Percentiles rank a stretch among this genome's conserved stretches.
phyloP scores from a whole-genome alignment of 169 alveolate species.

The Eimeria acervulina region DNA sequence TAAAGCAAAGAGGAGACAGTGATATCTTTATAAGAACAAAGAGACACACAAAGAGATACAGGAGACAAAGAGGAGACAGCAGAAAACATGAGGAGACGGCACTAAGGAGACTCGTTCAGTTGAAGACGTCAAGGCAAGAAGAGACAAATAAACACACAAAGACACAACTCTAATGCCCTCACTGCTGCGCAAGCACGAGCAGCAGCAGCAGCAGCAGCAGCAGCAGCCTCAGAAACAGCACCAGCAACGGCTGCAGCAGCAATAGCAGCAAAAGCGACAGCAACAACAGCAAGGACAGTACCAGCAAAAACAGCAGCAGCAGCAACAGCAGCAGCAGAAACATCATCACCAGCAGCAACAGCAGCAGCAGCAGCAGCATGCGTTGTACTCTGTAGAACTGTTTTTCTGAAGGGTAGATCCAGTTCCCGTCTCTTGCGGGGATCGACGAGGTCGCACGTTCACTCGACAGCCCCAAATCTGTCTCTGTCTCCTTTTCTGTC shows the following conservation, averaged over 20 bases:
- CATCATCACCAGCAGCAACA: not conserved
- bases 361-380: too few species aligned
- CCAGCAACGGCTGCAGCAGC: too few species aligned
- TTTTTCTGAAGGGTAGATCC: constrained; percentile 81
- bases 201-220: too few species aligned
- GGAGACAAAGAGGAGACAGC: not conserved
- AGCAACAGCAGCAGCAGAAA: not conserved
- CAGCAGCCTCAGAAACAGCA: too few species aligned
- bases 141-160: not conserved
- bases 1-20: not conserved
- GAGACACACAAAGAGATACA: not conserved
- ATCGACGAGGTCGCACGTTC: constrained; percentile 71
- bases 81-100: not conserved
- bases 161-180: too few species aligned
- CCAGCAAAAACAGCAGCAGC: not conserved
- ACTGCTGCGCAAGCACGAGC: too few species aligned
- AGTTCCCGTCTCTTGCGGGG: constrained; percentile 74
- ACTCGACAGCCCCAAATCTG: constrained; percentile 22
- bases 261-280: too few species aligned
- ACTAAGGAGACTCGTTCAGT: not conserved
- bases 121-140: not conserved
- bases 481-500: not conserved
- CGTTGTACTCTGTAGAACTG: not conserved
- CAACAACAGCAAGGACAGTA: not conserved
- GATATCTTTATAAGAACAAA: not conserved